Evolutionary conservation across 1,284 basidiomycete genomes (phyloP), one percentile per base, ranked within the genome.

Genomic region (Trichosporon asahii): DNA sequence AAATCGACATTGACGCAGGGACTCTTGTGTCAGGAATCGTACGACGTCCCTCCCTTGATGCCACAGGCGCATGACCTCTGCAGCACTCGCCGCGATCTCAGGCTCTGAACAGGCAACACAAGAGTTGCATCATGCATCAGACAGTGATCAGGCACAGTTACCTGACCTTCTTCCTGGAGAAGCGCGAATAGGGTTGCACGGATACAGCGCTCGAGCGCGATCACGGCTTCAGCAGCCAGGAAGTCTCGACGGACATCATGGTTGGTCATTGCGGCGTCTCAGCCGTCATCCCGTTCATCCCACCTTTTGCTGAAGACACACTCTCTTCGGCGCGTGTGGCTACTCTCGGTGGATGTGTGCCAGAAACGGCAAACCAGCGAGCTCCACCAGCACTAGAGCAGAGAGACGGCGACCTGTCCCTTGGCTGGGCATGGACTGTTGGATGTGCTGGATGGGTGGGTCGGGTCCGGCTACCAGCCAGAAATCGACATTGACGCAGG

Each of bases 51-150:
- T 7, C 18, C 40, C 40, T 18, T 2, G 7, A 5, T 44, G 40
- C 40, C 40, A n/a, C 18, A 44, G 40, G 40, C 15, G 40, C 40
- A n/a, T n/a, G 40, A 18, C 18, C 40, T 44, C 40, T n/a, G 37
- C 37, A 44, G 37, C 40, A n/a, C 6, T 9, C 31, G 11, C 31
- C 15, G 37, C 37, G 40, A 44, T 6, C 15, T 44, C 40, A 44
- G 40, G 40, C 40, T 44, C 18, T 44, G 15, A 3, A 18, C 40
- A 44, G 18, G 18, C 11, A 37, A 44, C 4, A 53, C 49, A 53
- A 53, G 49, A 53, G 49, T 53, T 53, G 49, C 49, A 21, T 53
- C 49, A 53, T 53, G 49, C 49, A 53, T 25, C 49, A 53, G 49
- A 53, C 23, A 46, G 44, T 23, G 49, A 18, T 23, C 49, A 53